Conservation (phyloP, 2,329 filamentous ascomycete species). For the Berkeleyomyces basicola region DNA sequence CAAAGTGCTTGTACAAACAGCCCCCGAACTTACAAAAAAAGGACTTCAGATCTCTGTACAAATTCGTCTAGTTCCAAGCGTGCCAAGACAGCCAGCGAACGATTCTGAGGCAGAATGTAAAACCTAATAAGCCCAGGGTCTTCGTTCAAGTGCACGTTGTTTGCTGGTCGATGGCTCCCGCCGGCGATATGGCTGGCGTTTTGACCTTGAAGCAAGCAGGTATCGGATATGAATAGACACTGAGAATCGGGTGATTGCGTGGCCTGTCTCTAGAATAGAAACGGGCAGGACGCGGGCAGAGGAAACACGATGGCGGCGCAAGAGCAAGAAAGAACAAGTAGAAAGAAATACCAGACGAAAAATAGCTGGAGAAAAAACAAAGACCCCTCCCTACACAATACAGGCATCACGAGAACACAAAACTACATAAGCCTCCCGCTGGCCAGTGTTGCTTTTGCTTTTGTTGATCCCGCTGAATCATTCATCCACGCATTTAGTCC, state of each 20-base stretch:
- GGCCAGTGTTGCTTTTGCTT: background rate
- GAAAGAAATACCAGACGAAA: background rate
- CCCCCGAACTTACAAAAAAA: background rate
- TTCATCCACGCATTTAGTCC: background rate
- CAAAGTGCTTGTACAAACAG: background rate
- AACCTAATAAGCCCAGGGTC: background rate
- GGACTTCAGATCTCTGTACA: background rate
- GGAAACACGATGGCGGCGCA: too few species aligned
- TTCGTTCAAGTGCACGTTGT: background rate
- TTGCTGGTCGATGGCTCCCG: background rate
- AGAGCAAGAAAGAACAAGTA: too few species aligned
- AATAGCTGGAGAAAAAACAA: background rate
- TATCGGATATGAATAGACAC: constrained; percentile 2
- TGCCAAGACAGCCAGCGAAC: background rate
- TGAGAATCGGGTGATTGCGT: background rate
- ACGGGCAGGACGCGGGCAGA: background rate
- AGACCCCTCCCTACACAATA: background rate
- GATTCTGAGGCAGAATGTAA: background rate
- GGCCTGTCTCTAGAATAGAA: background rate
- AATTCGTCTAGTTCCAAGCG: background rate
- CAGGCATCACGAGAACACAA: background rate
- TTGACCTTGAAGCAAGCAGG: background rate
- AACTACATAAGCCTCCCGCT: background rate
- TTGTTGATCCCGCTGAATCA: background rate
- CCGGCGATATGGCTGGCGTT: background rate